Evolutionary conservation across 2,329 filamentous ascomycete species (phyloP), one percentile per base, ranked within the genome.

Genomic region (Fusarium pseudonygamai): DNA sequence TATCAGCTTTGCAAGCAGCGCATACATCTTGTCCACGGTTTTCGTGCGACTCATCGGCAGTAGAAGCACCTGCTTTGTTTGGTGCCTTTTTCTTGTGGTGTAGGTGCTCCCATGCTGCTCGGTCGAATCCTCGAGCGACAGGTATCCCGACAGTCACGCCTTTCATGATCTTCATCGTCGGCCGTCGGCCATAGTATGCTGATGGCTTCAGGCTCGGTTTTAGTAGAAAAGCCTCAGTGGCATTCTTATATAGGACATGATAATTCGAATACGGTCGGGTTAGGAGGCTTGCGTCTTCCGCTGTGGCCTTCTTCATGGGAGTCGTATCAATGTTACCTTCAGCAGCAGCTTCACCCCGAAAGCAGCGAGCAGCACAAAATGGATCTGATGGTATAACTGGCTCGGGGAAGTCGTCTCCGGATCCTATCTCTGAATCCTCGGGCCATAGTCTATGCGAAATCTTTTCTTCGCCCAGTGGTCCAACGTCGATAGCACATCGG

Each of bases 101-200:
- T 16, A 95, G 80, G 60, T 88, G 91, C 69, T 93, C 89, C 95
- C 96, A 99, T 5, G 85, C 84, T 39, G 87, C 86, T 72, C 92
- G 89, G 80, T 97, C 91, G 77, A 99, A 99, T 1, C 96, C 96
- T 64, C 96, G 91, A 22, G 97, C 88, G n/a, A 98, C 93, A 7
- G 93, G 91, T 20, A 97, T 90, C 2, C 96, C 96, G 60, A 99
- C 91, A 12, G 91, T 91, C 57, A 92, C 84, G 2, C 94, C 95
- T 82, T 93, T 97, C 74, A 93, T 90, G 63, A 98, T 96, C 76
- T 96, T 95, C 45, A 91, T 88, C 7, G 98, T 86, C 2, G 96
- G 96, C 55, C 90, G 89, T 72, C 96, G 88, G 16, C 93, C 93
- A 77, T 97, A 95, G 75, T 97, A 95, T 24, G 90, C 90, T 0